Evolutionary conservation across 2,329 filamentous ascomycete genomes (phyloP).

Genomic region (Raffaelea albimanens): DNA sequence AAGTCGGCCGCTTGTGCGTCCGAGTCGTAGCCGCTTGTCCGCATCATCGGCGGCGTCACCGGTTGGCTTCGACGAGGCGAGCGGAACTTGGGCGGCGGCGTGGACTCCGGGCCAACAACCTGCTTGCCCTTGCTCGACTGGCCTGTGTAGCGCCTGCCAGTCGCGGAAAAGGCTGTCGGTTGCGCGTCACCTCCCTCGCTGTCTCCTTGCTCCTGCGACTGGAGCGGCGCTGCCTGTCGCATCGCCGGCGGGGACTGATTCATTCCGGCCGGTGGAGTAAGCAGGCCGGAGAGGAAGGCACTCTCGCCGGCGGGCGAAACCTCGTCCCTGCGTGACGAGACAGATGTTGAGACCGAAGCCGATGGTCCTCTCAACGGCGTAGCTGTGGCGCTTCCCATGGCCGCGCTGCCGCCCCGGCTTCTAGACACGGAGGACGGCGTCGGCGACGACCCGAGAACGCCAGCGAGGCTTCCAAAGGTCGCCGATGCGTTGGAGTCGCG

Average conservation of each 20-base stretch:
- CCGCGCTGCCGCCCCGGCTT: slow-evolving; percentile 7
- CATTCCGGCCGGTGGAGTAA: slow-evolving; percentile 78
- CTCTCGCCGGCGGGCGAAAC: slow-evolving; percentile 24
- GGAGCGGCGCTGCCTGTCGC: slow-evolving; percentile 6
- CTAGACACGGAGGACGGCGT: slow-evolving; percentile 1
- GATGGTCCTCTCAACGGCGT: slow-evolving; percentile 54
- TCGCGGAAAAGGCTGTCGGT: slow-evolving; percentile 52
- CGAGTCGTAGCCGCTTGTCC: slow-evolving; percentile 46
- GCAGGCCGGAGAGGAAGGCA: slow-evolving; percentile 63
- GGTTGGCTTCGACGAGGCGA: slow-evolving; percentile 29
- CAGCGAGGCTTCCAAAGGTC: slow-evolving; percentile 36
- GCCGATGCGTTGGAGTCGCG: slow-evolving; percentile 31
- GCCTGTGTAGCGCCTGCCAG: slow-evolving; percentile 47
- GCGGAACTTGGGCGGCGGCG: slow-evolving; percentile 26
- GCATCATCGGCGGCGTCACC: slow-evolving; percentile 55
- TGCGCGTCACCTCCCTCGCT: neutral
- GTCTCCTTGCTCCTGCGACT: slow-evolving; percentile 15
- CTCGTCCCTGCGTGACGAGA: slow-evolving; percentile 3
- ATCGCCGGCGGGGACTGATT: slow-evolving; percentile 46
- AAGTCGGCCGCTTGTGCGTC: slow-evolving; percentile 51
- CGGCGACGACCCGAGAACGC: slow-evolving; percentile 32
- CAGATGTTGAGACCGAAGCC: slow-evolving; percentile 34
- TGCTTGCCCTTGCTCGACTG: slow-evolving; percentile 34
- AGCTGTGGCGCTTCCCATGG: slow-evolving; percentile 23
- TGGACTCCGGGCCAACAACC: slow-evolving; percentile 19